Evolutionary conservation across 768 basidiomycete genomes (phyloP), one percentile per base, ranked within the genome.

Genomic region (Naganishia friedmannii): DNA sequence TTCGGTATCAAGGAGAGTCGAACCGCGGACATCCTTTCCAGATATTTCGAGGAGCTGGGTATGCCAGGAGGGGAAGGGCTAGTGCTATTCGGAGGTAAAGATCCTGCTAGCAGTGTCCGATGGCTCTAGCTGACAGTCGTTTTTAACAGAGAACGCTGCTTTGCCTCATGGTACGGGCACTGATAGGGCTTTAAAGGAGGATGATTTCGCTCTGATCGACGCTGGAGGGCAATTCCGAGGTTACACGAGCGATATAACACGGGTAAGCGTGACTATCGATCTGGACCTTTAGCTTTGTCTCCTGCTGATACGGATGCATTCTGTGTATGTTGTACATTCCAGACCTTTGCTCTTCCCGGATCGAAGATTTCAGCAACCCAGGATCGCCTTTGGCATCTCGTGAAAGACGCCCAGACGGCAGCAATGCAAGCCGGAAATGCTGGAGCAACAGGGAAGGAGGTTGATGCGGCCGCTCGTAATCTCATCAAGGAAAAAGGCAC

Each of bases 141-240:
- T 46, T 29, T 13, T 46, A 13, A 15, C 77, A 93, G 92, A 89
- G 70, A 90, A 93, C 74, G 92, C 91, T 6, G 91, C 91, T 2
- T 85, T 91, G 28, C 92, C 91, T 3, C 92, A 93, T 77, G 93
- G 91, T 7, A 84, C 85, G 45, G 90, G 90, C 2, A 88, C 88
- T 0, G 89, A 93, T 76, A 85, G 87, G 37, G 74, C 75, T 0
- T 83, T 93, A 15, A 81, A 79, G 0, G 77, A 81, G 66, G 75
- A 83, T 6, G 91, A 94, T 73, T 85, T 90, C 69, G 85, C 88
- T 13, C 83, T 93, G 17, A 88, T 93, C 70, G 92, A 93, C 77
- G 85, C 86, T 65, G 89, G 86, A 10, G 90, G 87, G 0, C 83
- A 83, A 19, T 83, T 93, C 53, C 86, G 89, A 74, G 90, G 88